Percentiles rank a stretch among this genome's conserved stretches.
Evolutionary conservation across 306 rosid genomes (phyloP).

Genomic region (Glycine tomentella): DNA sequence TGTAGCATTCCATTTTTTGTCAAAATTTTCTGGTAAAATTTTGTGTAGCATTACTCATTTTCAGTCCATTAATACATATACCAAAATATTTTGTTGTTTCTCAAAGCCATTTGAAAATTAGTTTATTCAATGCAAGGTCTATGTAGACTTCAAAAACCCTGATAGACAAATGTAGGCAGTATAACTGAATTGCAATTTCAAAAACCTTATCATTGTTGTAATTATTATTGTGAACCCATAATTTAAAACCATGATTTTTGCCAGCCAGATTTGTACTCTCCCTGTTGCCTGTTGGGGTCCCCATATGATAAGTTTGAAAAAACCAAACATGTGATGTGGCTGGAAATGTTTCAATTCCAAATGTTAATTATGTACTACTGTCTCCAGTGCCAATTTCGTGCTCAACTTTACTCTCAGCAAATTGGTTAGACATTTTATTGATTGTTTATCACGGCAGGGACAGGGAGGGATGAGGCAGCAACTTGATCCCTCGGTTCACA

Average conservation of each 20-base stretch:
- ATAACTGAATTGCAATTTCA: not conserved
- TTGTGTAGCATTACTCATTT: not conserved
- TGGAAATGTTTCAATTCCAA: slow-evolving; percentile 31
- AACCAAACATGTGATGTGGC: slow-evolving; percentile 18
- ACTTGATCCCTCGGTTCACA: slow-evolving; percentile 60
- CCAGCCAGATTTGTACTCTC: not conserved
- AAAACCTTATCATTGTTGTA: not conserved
- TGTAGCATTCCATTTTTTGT: not conserved
- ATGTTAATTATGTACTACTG: slow-evolving; percentile 2
- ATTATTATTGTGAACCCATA: not conserved
- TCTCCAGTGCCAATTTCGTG: slow-evolving; percentile 12
- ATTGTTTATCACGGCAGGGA: slow-evolving; percentile 39
- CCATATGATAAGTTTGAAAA: slow-evolving; percentile 19
- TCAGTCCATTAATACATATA: not conserved
- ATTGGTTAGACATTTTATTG: not conserved
- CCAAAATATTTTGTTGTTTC: not conserved
- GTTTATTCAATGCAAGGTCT: not conserved
- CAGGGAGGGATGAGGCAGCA: slow-evolving; percentile 43
- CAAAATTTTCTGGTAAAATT: not conserved
- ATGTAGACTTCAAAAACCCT: not conserved
- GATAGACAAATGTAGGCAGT: not conserved
- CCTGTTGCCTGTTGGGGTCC: not conserved
- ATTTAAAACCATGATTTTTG: slow-evolving; percentile 1
- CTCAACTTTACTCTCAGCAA: not conserved
- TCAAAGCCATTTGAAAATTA: not conserved